Evolutionary conservation across 2,329 filamentous ascomycete species (phyloP), one percentile per base, ranked within the genome.

Genomic region (Aureobasidium namibiae): DNA sequence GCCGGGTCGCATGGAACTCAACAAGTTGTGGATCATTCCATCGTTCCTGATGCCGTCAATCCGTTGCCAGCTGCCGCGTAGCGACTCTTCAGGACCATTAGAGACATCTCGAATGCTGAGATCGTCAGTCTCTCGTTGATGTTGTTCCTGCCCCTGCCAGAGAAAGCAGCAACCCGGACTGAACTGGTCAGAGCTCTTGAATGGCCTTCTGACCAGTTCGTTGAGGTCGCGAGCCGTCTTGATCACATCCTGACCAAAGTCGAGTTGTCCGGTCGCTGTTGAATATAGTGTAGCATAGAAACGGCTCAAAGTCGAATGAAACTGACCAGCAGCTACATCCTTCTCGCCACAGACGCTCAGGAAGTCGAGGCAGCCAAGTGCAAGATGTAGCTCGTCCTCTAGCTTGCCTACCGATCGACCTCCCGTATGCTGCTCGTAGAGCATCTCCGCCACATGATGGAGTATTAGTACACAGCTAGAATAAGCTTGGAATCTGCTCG

Each of bases 21-120:
- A 11, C 18, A 59, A 24, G n/a, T 50, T 45, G 29, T 59, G 34
- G 13, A 59, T 24, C 44, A 42, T 59, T 13, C 56, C 56, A 21
- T 59, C 56, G 16, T 59, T 59, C 21, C 34, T 59, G 18, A 50
- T 26, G 24, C 56, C 56, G 16, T 59, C 56, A 13, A 59, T 50
- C 3, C 44, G 23, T 18, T 59, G 56, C 44, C 46, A 59, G 36
- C 45, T 36, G 36, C 34, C 42, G 39, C 14, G 26, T 7, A n/a
- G 24, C 21, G 39, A 46, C 23, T 45, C n/a, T 6, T 36, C 11
- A 21, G 36, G 11, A 21, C 11, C 50, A 16, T 42, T 36, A 3
- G n/a, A 16, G n/a, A 52, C 18, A 24, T 38, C 49, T 14, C 23
- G 21, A 8, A 31, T 16, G 11, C 7, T 33, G 1, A 38, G 16